Percentiles rank a stretch among this genome's conserved stretches.
phyloP scores from a whole-genome alignment of 2,329 filamentous ascomycete species.

The Trichoderma sp. region DNA sequence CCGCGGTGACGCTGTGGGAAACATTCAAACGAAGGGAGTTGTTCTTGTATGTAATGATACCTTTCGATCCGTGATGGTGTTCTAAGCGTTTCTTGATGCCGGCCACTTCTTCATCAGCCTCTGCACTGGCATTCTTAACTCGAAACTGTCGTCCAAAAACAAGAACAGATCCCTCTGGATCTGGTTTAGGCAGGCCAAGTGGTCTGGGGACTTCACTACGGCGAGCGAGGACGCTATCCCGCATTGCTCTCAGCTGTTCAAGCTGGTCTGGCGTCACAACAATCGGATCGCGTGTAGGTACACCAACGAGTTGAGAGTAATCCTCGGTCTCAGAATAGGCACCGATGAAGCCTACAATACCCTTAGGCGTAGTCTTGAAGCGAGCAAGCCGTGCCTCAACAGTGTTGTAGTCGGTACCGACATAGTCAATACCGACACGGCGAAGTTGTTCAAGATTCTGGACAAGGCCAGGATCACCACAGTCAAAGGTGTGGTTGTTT shows the following conservation, averaged over 20 bases:
- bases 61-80: background rate
- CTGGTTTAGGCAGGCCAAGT: background rate
- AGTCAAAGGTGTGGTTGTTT: slow-evolving; percentile 3
- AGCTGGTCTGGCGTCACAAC: background rate
- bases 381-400: background rate
- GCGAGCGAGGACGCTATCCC: background rate
- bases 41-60: background rate
- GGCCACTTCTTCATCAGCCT: background rate
- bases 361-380: slow-evolving; percentile 7
- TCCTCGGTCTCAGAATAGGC: slow-evolving; percentile 3
- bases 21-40: slow-evolving; percentile 1
- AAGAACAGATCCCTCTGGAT: background rate
- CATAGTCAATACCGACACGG: slow-evolving; percentile 6
- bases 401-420: background rate
- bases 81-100: background rate
- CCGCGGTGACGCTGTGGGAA: background rate
- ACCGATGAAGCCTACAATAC: slow-evolving; percentile 3
- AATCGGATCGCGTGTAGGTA: background rate
- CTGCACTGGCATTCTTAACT: background rate
- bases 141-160: slow-evolving; percentile 6
- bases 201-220: background rate
- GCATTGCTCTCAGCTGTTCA: background rate
- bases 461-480: background rate
- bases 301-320: background rate
- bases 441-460: slow-evolving; percentile 11